Evolutionary conservation across 257 asterid genomes (phyloP).

Genomic region (Gardenia jasminoides): DNA sequence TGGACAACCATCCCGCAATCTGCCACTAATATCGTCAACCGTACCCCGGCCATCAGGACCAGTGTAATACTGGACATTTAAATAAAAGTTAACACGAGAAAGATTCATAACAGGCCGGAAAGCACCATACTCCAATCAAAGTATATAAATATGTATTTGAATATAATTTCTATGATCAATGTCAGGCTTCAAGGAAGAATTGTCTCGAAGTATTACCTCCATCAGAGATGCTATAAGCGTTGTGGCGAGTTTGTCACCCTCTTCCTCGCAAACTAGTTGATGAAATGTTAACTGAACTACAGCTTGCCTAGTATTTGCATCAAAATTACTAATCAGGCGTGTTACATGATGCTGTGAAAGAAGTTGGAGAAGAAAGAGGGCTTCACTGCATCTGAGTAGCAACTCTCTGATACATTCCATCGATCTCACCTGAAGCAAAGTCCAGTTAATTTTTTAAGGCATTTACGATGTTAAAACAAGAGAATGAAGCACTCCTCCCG

Average conservation of each 20-base stretch:
- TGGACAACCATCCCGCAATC: conserved; percentile 89
- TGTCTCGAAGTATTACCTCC: conserved; percentile 61
- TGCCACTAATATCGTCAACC: conserved; percentile 86
- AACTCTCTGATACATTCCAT: conserved; percentile 96
- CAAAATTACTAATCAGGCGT: conserved; percentile 73
- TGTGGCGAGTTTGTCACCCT: conserved; percentile 78
- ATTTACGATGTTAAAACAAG: conserved; percentile 8
- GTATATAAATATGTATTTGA: not conserved
- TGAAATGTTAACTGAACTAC: conserved; percentile 80
- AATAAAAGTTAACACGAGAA: conserved; percentile 29
- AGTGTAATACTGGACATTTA: conserved; percentile 78
- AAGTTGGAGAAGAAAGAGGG: conserved; percentile 77
- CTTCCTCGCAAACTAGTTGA: conserved; percentile 87
- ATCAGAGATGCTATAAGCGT: conserved; percentile 85
- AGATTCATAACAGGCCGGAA: conserved; percentile 8
- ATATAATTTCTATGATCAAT: not conserved
- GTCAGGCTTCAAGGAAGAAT: not conserved
- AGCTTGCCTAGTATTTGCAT: conserved; percentile 57
- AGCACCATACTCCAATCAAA: not conserved
- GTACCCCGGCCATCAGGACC: conserved; percentile 99
- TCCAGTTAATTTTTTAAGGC: conserved; percentile 18
- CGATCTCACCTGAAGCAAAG: conserved; percentile 74
- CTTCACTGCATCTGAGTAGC: conserved; percentile 92
- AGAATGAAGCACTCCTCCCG: conserved; percentile 16
- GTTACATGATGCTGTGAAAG: conserved; percentile 79